phyloP scores from a whole-genome alignment of 495 filamentous ascomycete genomes.

The Penicillium silybi region DNA sequence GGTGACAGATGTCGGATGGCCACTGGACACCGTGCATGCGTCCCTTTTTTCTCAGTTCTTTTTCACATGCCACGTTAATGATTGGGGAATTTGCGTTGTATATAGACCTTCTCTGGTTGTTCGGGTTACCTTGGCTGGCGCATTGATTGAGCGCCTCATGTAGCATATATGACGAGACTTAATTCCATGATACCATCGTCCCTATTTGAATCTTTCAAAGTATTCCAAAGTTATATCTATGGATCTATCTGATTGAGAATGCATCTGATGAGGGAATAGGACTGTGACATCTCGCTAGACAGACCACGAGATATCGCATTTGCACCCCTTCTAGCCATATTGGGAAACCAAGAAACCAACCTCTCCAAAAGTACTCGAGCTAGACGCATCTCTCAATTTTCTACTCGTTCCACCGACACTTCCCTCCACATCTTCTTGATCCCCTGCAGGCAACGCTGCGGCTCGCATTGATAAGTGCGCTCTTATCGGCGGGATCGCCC shows the following conservation, averaged over 20 bases:
- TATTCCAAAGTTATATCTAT: too few relatives aligned
- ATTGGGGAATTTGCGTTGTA: slow-evolving; percentile 29
- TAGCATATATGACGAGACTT: slow-evolving; percentile 34
- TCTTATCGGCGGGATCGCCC: slow-evolving; percentile 31
- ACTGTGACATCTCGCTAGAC: too few relatives aligned
- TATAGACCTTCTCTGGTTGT: slow-evolving; percentile 29
- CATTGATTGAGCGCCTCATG: slow-evolving; percentile 31
- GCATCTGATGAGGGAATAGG: too few relatives aligned
- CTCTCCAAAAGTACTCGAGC: too few relatives aligned
- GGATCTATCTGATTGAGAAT: too few relatives aligned
- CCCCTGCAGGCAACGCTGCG: not conserved
- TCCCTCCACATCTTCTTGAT: not conserved
- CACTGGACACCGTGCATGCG: not conserved
- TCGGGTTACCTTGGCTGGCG: slow-evolving; percentile 24
- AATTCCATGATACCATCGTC: slow-evolving; percentile 32
- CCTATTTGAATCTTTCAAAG: not conserved
- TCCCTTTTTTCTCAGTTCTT: slow-evolving; percentile 1
- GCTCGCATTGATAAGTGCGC: slow-evolving; percentile 10
- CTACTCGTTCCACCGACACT: not conserved
- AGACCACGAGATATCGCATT: too few relatives aligned
- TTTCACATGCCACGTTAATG: slow-evolving; percentile 22
- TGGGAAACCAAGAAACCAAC: too few relatives aligned
- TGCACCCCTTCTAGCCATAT: too few relatives aligned
- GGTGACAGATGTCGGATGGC: slow-evolving; percentile 10
- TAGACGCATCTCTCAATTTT: too few relatives aligned